Percentiles rank a stretch among this genome's conserved stretches.
These are phyloP conservation scores for Phytopythium aichiense DNA, from an alignment of 352 stramenopile species.

Conservation along the genomic window DNA sequence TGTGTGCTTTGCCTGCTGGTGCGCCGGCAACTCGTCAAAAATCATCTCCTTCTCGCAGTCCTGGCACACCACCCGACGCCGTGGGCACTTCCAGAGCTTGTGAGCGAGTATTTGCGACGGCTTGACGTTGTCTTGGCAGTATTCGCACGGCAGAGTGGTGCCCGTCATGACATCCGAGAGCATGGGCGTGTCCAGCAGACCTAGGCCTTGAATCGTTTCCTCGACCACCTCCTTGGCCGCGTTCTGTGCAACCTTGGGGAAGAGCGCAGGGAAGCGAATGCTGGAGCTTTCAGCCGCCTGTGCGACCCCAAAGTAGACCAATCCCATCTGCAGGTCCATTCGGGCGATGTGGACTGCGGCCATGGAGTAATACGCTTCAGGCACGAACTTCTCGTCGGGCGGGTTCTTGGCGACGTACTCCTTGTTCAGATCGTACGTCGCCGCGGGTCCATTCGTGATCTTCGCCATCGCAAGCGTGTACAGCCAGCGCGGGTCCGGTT, in stretches of 20 bases:
- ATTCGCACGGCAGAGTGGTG: slow-evolving; percentile 21
- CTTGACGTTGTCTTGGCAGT: slow-evolving; percentile 24
- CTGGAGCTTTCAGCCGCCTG: slow-evolving; percentile 22
- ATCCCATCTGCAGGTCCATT: slow-evolving; percentile 18
- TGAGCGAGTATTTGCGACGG: slow-evolving; percentile 23
- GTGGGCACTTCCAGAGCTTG: slow-evolving; percentile 28
- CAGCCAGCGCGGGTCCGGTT: slow-evolving; percentile 26
- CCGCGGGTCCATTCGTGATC: slow-evolving; percentile 19
- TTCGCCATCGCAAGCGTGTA: slow-evolving; percentile 21
- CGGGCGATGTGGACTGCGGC: slow-evolving; percentile 24
- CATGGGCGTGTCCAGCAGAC: slow-evolving; percentile 24
- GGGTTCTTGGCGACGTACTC: slow-evolving; percentile 25
- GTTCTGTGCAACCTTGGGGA: slow-evolving; percentile 12
- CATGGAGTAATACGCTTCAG: slow-evolving; percentile 28
- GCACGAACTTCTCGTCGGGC: slow-evolving; percentile 30
- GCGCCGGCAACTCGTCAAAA: slow-evolving; percentile 22
- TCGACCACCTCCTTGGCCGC: slow-evolving; percentile 18
- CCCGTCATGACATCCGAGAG: slow-evolving; percentile 17
- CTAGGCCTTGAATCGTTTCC: slow-evolving; percentile 19
- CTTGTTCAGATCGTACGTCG: slow-evolving; percentile 15
- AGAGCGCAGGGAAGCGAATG: slow-evolving; percentile 29
- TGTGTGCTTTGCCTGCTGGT: slow-evolving; percentile 14
- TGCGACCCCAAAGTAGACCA: slow-evolving; percentile 24
- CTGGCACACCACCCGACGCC: slow-evolving; percentile 18
- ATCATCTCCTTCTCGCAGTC: slow-evolving; percentile 22